These are phyloP conservation scores for Colletotrichum sp. DNA, from an alignment of 2,329 filamentous ascomycete genomes.

Conservation along the genomic window DNA sequence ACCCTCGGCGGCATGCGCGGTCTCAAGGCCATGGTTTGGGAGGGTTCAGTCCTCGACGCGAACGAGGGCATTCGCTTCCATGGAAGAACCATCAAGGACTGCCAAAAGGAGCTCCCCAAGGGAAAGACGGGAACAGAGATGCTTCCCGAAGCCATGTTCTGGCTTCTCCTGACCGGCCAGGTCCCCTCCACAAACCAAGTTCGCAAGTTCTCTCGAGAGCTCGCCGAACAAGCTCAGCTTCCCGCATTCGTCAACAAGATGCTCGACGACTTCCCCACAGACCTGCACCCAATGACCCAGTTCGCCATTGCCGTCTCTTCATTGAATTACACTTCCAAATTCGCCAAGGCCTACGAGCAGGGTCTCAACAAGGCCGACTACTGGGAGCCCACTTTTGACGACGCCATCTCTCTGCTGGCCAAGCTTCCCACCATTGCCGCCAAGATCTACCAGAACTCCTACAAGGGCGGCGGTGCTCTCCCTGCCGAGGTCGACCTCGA, in stretches of 20 bases:
- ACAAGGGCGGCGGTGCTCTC: constrained; percentile 75
- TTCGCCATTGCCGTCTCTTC: constrained; percentile 94
- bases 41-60: constrained; percentile 94
- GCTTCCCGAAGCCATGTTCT: constrained; percentile 99
- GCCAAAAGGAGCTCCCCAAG: constrained; percentile 92
- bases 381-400: constrained; percentile 98
- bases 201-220: constrained; percentile 80
- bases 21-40: constrained; percentile 98
- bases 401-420: constrained; percentile 89
- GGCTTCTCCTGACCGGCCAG: constrained; percentile 92
- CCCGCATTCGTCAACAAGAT: constrained; percentile 85
- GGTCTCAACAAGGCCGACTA: constrained; percentile 95
- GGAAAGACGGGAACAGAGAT: constrained; percentile 92
- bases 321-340: constrained; percentile 93
- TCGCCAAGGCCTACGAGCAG: constrained; percentile 90
- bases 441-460: constrained; percentile 95
- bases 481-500: constrained; percentile 78
- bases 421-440: constrained; percentile 97
- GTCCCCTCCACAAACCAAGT: constrained; percentile 85
- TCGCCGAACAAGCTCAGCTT: constrained; percentile 84
- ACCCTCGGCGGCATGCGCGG: constrained; percentile 96
- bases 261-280: constrained; percentile 86
- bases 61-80: constrained; percentile 99
- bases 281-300: constrained; percentile 98
- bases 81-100: constrained; percentile 97